Conservation (phyloP, 495 filamentous ascomycete species). For the Neurospora tetrasperma region DNA sequence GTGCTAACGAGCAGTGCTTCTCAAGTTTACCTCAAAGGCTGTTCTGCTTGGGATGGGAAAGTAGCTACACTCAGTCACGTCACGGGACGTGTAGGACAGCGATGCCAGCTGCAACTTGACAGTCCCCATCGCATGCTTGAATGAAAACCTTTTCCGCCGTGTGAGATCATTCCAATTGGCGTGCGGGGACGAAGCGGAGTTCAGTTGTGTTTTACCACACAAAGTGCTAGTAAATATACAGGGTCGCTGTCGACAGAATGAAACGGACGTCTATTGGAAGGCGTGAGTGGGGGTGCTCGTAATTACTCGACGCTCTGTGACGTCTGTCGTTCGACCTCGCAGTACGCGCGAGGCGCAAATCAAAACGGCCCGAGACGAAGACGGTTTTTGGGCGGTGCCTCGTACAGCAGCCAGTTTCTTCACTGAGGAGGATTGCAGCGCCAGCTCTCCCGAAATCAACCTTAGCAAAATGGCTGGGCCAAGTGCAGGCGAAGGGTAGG, state of each 20-base stretch:
- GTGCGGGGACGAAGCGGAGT: neutral
- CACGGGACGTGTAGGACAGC: neutral
- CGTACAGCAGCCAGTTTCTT: conserved; percentile 1
- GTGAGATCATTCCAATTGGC: neutral
- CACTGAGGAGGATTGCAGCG: conserved; percentile 1
- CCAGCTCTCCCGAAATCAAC: neutral
- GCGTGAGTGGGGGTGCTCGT: conserved; percentile 3
- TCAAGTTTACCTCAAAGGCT: neutral
- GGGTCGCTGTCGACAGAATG: conserved; percentile 4
- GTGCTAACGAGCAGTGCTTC: neutral
- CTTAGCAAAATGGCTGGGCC: neutral
- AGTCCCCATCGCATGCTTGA: neutral
- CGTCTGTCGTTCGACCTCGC: conserved; percentile 11
- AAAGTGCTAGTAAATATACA: neutral
- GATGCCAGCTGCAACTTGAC: neutral
- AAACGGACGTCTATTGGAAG: conserved; percentile 9
- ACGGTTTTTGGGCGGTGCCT: neutral
- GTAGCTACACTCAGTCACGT: neutral
- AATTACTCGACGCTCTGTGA: conserved; percentile 10
- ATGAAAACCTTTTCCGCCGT: neutral
- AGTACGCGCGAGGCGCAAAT: neutral
- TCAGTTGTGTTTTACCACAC: neutral
- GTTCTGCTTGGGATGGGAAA: neutral
- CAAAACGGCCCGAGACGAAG: conserved; percentile 1
- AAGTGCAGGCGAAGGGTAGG: neutral